Evolutionary conservation across 2,329 filamentous ascomycete genomes (phyloP), one percentile per base, ranked within the genome.

Genomic region (Mycosphaerella sp.): DNA sequence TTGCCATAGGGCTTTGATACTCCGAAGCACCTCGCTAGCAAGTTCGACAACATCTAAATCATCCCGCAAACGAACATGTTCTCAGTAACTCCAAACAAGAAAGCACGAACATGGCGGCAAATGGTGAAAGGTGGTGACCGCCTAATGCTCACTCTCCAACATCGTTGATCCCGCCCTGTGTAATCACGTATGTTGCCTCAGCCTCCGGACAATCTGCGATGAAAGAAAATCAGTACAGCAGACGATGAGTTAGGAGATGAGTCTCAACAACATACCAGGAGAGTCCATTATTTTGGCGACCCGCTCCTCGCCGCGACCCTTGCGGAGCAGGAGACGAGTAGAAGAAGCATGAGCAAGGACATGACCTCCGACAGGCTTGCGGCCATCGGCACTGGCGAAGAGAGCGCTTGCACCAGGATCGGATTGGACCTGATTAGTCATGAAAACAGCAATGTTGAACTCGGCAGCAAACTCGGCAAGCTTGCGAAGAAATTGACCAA

Each of bases 391-490:
- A 57, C 81, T 77, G 44, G 81, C 79, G 63, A 86, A 86, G 9
- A 86, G 72, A 41, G 82, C 79, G 65, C 76, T 85, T 9, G 82
- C 83, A 54, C 83, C 82, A 12, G 83, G 83, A 59, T 86, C 83
- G 52, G 80, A 84, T 69, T 85, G 82, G 32, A 86, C 83, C 69
- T 86, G 83, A 58, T 86, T 86, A 47, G 83, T 86, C 77, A 83
- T 80, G 52, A 83, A 70, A 44, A 82, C 79, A 43, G 78, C 54
- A 52, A 86, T 72, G 61, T 86, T 86, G 71, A 85, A 86, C 62
- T 85, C 82, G 76, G 85, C 81, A 34, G 82, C 81, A 70, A 84
- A 81, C 64, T 83, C 79, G 12, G 78, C 77, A 41, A 85, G 69
- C 64, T 79, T 81, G 55, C 79, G 78, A 35, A 86, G 69, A 63